Base-by-base conservation (phyloP, 1,284 basidiomycete genomes). In the Rhodotorula sp. region DNA sequence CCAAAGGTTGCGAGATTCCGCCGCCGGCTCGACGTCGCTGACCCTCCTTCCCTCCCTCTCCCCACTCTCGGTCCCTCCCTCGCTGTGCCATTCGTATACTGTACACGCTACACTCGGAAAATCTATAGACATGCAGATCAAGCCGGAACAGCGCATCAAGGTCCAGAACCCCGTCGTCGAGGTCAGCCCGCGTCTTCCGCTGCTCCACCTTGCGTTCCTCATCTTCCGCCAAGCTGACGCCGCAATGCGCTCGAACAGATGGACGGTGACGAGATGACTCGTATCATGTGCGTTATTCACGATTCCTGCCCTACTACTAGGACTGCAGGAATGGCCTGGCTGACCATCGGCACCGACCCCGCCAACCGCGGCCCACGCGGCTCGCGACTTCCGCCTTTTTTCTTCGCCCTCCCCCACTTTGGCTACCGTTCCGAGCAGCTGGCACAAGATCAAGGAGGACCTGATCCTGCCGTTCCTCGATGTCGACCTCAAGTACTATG, bases 401-500 rank as follows among this genome's bases (percentile, higher is more conserved):
- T n/a, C 8, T 10, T 23, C 3, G 10, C 38, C 38, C 38, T 21
- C 34, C 23, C 57, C 43, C 57, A 59, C 57, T 45, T 45, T 26
- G 19, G 16, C 19, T 34, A 31, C 7, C 7, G 7, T 15, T 48
- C 16, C 3, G 23, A 26, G 34, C 58, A 76, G 75, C 69, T 76
- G 75, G 75, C 64, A 75, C 64, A 76, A 76, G 73, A 76, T 76
- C 62, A 67, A 67, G 58, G 59, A 67, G 54, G 78, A 95, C 91
- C 88, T 98, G 79, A 95, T 99, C 79, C 85, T 97, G 64, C 95
- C 95, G 15, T 97, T 94, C 83, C 85, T 99, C 67, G 87, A 95
- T 84, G 85, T 99, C 56, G 92, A 99, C 80, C 92, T 99, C 86
- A 98, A 98, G 83, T 99, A 99, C 85, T 98, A 89, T 82, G 95